These are phyloP conservation scores for Dissophora globulifera DNA, from an alignment of 192 early-diverging fungal species.

Conservation along the genomic window DNA sequence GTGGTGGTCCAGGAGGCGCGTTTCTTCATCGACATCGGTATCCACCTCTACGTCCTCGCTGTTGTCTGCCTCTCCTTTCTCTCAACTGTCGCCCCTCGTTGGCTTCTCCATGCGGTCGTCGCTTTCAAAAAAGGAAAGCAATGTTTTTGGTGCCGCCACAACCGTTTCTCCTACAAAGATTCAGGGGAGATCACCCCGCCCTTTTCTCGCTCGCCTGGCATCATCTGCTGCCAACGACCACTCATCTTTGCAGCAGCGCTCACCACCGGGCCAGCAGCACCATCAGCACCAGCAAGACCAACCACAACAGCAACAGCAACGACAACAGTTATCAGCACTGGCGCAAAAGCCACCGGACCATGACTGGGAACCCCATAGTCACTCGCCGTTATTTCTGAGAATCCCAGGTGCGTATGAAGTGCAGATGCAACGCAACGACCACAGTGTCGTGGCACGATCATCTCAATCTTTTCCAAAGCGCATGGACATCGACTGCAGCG, in stretches of 20 bases:
- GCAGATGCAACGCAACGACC: too few relatives aligned
- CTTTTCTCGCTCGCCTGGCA: background rate
- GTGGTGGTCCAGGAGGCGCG: slow-evolving; percentile 23
- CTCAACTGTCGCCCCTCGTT: background rate
- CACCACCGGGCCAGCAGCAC: too few relatives aligned
- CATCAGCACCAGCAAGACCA: background rate
- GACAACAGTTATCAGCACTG: background rate
- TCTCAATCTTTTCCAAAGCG: too few relatives aligned
- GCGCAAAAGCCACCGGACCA: background rate
- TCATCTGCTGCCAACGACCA: background rate
- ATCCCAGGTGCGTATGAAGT: background rate
- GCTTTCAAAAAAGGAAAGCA: slow-evolving; percentile 50
- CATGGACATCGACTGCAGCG: background rate
- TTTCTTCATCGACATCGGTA: background rate
- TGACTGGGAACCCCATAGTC: background rate
- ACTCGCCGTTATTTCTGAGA: background rate
- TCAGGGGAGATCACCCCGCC: background rate
- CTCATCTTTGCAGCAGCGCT: background rate
- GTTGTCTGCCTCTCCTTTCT: background rate
- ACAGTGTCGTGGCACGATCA: too few relatives aligned
- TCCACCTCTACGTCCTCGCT: background rate
- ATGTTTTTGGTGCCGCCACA: slow-evolving; percentile 3
- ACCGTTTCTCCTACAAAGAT: slow-evolving; percentile 11
- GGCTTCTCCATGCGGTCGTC: background rate
- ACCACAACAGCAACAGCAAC: background rate